Conservation (phyloP, 2,329 filamentous ascomycete genomes). For the Aspergillus aculeatinus region DNA sequence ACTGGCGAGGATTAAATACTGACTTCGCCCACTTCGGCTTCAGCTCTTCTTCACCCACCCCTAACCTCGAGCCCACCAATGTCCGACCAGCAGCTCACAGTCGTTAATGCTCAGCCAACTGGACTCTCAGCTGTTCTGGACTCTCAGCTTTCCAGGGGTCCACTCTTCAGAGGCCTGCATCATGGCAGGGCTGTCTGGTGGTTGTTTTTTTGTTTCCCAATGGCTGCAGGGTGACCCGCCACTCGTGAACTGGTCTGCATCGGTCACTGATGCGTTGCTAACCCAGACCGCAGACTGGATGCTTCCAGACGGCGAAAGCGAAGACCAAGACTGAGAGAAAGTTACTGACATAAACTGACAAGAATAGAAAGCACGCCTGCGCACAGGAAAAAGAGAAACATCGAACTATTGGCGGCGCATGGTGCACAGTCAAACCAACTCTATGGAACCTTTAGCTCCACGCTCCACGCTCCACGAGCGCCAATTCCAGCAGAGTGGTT, state of each 20-base stretch:
- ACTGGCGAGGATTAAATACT: slow-evolving; percentile 7
- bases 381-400: slow-evolving; percentile 1
- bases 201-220: slow-evolving; percentile 23
- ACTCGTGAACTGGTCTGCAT: slow-evolving; percentile 30
- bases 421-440: slow-evolving; percentile 9
- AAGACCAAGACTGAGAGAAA: slow-evolving; percentile 7
- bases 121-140: slow-evolving; percentile 16
- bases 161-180: slow-evolving; percentile 13
- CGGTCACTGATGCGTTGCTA: slow-evolving; percentile 3
- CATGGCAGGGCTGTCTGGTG: slow-evolving; percentile 14
- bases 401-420: background rate
- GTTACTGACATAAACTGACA: background rate
- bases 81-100: background rate
- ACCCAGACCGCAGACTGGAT: background rate
- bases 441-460: slow-evolving; percentile 13
- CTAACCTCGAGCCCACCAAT: background rate
- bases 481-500: slow-evolving; percentile 19
- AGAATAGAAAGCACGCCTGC: slow-evolving; percentile 1
- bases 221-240: slow-evolving; percentile 30
- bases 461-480: slow-evolving; percentile 9
- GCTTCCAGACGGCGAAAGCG: background rate
- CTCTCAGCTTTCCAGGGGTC: slow-evolving; percentile 9
- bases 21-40: slow-evolving; percentile 5
- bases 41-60: slow-evolving; percentile 1
- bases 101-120: background rate